phyloP scores from a whole-genome alignment of 2,329 filamentous ascomycete genomes.

The Trichothecium roseum region DNA sequence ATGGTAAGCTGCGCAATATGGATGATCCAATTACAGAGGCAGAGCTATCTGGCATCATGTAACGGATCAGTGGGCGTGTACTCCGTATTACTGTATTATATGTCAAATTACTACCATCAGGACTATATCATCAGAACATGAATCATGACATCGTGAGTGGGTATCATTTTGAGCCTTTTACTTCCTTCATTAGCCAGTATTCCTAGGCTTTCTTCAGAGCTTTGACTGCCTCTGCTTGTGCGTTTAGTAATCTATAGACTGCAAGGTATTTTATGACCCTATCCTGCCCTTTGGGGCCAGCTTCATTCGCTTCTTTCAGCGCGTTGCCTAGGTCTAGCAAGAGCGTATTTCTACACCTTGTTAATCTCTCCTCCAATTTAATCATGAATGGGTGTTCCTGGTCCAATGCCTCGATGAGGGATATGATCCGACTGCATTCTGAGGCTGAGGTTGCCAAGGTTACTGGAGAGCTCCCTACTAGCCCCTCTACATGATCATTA shows the following conservation, averaged over 20 bases:
- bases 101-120: slow-evolving; percentile 16
- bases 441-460: slow-evolving; percentile 35
- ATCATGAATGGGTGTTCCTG: slow-evolving; percentile 37
- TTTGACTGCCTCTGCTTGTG: slow-evolving; percentile 41
- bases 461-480: slow-evolving; percentile 34
- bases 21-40: slow-evolving; percentile 44
- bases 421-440: slow-evolving; percentile 32
- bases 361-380: slow-evolving; percentile 41
- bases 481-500: slow-evolving; percentile 13
- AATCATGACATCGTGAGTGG: slow-evolving; percentile 3
- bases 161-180: not conserved
- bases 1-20: slow-evolving; percentile 60
- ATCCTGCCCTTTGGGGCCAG: slow-evolving; percentile 29
- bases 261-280: slow-evolving; percentile 41
- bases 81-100: slow-evolving; percentile 28
- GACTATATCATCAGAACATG: slow-evolving; percentile 10
- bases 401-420: slow-evolving; percentile 32
- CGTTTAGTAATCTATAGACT: slow-evolving; percentile 41
- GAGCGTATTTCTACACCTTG: slow-evolving; percentile 44
- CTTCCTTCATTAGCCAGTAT: not conserved
- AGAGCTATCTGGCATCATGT: slow-evolving; percentile 44
- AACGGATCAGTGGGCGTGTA: slow-evolving; percentile 18
- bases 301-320: slow-evolving; percentile 30
- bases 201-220: slow-evolving; percentile 28
- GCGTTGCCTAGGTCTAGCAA: slow-evolving; percentile 45